These are phyloP conservation scores for Puccinia polysora DNA, from an alignment of 1,284 basidiomycete genomes.

Conservation along the genomic window DNA sequence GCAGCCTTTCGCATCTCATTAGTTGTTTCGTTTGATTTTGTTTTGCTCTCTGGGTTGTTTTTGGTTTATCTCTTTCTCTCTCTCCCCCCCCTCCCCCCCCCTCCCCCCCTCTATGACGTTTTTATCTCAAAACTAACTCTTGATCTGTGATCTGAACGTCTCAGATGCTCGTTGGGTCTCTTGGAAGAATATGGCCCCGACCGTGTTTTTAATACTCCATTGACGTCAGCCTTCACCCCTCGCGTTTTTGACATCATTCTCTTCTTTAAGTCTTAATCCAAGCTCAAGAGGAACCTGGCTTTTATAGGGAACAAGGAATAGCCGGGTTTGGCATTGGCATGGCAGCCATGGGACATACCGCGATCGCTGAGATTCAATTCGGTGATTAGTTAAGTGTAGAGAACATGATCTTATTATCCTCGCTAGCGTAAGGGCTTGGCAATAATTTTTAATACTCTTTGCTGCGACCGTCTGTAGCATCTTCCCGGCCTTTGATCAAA, in stretches of 20 bases:
- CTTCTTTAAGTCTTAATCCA: neutral
- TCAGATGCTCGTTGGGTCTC: constrained; percentile 63
- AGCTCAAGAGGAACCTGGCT: neutral
- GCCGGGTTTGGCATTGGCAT: constrained; percentile 89
- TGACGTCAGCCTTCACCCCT: constrained; percentile 52
- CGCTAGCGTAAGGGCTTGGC: too few species aligned
- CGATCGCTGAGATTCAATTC: constrained; percentile 83
- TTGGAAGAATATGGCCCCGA: constrained; percentile 87
- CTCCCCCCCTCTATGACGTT: constrained; percentile 62
- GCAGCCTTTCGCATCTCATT: neutral
- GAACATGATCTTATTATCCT: too few species aligned
- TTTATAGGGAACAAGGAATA: constrained; percentile 73
- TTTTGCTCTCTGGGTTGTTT: too few species aligned
- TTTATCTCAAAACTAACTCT: too few species aligned
- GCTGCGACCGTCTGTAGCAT: constrained; percentile 32
- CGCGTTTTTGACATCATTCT: neutral
- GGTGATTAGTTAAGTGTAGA: constrained; percentile 50
- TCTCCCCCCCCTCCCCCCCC: constrained; percentile 81
- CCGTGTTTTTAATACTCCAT: constrained; percentile 89
- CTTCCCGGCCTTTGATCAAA: constrained; percentile 63
- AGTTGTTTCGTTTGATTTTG: too few species aligned
- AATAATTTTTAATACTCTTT: too few species aligned
- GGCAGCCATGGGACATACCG: constrained; percentile 86
- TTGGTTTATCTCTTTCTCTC: neutral
- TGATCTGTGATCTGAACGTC: neutral